Conservation (phyloP, 495 filamentous ascomycete genomes). For the Penicillium salamii region DNA sequence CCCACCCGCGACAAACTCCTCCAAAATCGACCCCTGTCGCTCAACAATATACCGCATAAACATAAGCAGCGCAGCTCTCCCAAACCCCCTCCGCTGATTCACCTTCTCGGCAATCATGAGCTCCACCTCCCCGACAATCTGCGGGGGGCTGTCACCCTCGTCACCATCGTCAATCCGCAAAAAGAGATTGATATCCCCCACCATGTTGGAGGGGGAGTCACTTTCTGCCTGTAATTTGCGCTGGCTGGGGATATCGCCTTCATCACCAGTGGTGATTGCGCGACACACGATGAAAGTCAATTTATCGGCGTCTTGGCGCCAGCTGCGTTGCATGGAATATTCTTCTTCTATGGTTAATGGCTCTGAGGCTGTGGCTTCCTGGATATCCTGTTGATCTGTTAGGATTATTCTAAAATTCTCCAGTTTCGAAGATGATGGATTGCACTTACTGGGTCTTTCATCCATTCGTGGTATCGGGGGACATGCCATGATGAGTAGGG, state of each 20-base stretch:
- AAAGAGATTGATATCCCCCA: slow-evolving; percentile 88
- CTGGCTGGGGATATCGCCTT: neutral
- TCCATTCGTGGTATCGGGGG: slow-evolving; percentile 80
- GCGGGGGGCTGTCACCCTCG: slow-evolving; percentile 34
- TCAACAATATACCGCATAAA: slow-evolving; percentile 65
- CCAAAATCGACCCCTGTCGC: slow-evolving; percentile 49
- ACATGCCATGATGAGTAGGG: slow-evolving; percentile 85
- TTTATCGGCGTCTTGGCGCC: slow-evolving; percentile 67
- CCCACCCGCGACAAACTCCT: slow-evolving; percentile 50
- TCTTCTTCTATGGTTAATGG: slow-evolving; percentile 74
- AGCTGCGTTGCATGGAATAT: slow-evolving; percentile 79
- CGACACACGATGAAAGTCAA: slow-evolving; percentile 46
- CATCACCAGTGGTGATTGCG: slow-evolving; percentile 8
- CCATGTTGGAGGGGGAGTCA: slow-evolving; percentile 60
- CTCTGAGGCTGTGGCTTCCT: slow-evolving; percentile 80
- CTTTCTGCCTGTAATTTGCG: slow-evolving; percentile 29
- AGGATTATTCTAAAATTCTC: neutral
- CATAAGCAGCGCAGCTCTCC: slow-evolving; percentile 58
- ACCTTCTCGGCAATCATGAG: slow-evolving; percentile 74
- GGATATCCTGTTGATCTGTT: slow-evolving; percentile 58
- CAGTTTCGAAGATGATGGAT: neutral
- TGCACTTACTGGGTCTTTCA: slow-evolving; percentile 71
- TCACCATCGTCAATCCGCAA: slow-evolving; percentile 53
- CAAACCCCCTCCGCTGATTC: slow-evolving; percentile 62
- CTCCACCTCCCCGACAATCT: slow-evolving; percentile 72